Evolutionary conservation across 371 early-diverging fungal species (phyloP), one percentile per base, ranked within the genome.

Genomic region (Circinella minor): DNA sequence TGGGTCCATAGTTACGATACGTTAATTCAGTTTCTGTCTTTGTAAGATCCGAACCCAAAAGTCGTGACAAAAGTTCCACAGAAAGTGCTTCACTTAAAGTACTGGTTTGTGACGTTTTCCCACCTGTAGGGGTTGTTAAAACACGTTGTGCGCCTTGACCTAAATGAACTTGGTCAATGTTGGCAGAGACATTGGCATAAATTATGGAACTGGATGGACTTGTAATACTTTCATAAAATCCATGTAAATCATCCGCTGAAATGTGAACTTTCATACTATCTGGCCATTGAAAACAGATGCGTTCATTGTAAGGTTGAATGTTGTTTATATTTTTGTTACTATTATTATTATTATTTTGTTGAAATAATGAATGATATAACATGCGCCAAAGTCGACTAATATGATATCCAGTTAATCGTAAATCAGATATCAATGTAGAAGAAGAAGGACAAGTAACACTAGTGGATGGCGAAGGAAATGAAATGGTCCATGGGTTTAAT

Each of bases 1-100:
- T 82, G 48, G 88, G 86, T 9, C 82, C 81, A 47, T 74, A 68
- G 4, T 75, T 74, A 4, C 70, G 68, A 68, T 84, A 79, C 15
- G 61, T 55, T 8, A 88, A 76, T 66, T 88, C 87, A 73, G 81
- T 86, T 68, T 86, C 88, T 11, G 88, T 88, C 74, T 82, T 81
- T 65, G 76, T 74, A 11, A 86, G 55, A 11, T 77, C 39, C 20
- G 80, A 76, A 15, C 86, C 85, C 8, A 88, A 66, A 43, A 85
- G 69, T 27, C 88, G 78, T 36, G 72, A 68, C 51, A 88, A 63
- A 34, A 86, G 71, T 64, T 86, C 88, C 46, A 77, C 78, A 3
- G 87, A 86, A 14, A 88, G 65, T 6, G 85, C 85, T 67, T 88
- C 86, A 37, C 86, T 84, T 39, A 83, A 67, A 4, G 81, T 48